These are phyloP conservation scores for Podosphaera leucotricha DNA, from an alignment of 2,329 filamentous ascomycete genomes.

Conservation along the genomic window DNA sequence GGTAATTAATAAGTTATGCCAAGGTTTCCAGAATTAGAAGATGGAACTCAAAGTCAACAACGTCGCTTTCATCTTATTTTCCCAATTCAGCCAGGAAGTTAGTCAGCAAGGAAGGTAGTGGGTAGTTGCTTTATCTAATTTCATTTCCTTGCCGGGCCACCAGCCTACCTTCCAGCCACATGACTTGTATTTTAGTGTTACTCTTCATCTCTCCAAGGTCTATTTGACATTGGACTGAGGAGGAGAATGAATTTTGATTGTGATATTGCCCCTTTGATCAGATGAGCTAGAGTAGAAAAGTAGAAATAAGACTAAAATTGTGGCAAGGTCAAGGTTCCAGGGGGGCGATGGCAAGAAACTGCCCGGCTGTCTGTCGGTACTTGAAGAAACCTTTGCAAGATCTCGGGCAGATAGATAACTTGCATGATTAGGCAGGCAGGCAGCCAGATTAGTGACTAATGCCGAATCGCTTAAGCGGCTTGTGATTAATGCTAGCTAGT, in stretches of 20 bases:
- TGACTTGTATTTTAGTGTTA: neutral
- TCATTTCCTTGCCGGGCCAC: neutral
- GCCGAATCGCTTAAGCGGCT: too few relatives aligned
- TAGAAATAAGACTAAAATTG: neutral
- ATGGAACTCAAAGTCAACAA: neutral
- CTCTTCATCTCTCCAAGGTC: neutral
- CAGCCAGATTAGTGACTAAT: neutral
- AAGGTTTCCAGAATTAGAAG: neutral
- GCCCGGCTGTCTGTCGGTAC: neutral
- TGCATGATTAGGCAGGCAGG: neutral
- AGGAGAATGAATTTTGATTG: neutral
- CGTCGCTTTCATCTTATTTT: neutral
- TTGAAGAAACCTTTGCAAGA: neutral
- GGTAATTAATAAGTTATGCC: neutral
- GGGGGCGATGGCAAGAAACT: neutral
- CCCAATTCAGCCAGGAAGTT: neutral
- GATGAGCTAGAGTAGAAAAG: neutral
- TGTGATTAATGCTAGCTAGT: neutral
- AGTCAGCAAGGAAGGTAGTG: too few relatives aligned
- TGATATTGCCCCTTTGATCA: neutral
- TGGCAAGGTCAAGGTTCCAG: neutral
- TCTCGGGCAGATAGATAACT: neutral
- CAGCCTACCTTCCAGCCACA: neutral
- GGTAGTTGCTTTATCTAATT: neutral
- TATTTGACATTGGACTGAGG: neutral